Base-by-base conservation (phyloP, 176 grass and related monocot species). In the Musa troglodytarum region DNA sequence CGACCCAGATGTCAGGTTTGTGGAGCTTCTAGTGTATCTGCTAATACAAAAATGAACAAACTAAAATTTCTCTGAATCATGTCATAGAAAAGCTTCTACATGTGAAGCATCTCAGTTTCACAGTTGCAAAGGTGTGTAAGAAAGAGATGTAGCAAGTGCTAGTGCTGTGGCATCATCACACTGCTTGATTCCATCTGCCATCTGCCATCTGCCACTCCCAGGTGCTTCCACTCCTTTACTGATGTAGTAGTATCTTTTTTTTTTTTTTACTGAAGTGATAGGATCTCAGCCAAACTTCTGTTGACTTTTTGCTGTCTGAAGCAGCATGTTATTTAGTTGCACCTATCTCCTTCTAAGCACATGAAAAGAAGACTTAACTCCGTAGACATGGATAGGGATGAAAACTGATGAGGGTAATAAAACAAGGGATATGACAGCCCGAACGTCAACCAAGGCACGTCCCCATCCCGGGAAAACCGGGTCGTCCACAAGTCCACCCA, bases 241-340 rank as follows among this genome's bases (percentile, higher is more conserved):
- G 12, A 11, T n/a, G 11, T 19, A 2, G 7, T 11, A 3, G 16
- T 43, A 19, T 19, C 8, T 13, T 13, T 2, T 69, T 69, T 13
- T 2, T 69, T 69, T 17, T 69, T 51, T 50, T 70, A 11, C 57
- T 59, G 16, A 70, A 70, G 8, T 70, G 8, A n/a, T n/a, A 70
- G 29, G 9, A 70, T 22, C 68, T 70, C 49, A 70, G 68, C 21
- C 17, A 49, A 68, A 68, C 67, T 70, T 16, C 43, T 50, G 49
- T 70, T 70, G 68, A 49, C 68, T 51, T 70, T 70, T 70, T 70
- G 1, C 21, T 70, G 49, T 70, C 68, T 50, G 17, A 70, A 70
- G 34, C 68, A 70, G 9, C 17, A 50, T 70, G 43, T 50, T 24
- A 1, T 4, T 50, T 50, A 70, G 20, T 43, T 43, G 34, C 34